Conservation (phyloP, 768 basidiomycete species). For the Tricholoma furcatifolium region DNA sequence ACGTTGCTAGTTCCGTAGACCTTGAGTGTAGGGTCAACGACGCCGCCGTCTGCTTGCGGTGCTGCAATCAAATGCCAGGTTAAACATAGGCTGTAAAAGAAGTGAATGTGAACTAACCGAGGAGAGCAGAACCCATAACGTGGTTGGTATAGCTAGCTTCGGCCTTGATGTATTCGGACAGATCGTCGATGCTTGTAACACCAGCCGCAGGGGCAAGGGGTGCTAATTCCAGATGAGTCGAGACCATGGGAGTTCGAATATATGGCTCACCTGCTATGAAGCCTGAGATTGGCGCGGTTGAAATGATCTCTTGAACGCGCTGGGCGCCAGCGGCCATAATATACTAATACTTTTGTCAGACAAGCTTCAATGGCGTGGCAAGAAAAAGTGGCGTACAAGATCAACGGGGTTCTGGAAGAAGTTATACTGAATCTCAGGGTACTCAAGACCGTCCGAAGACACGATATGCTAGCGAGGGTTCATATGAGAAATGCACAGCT, state of each 20-base stretch:
- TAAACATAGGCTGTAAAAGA: not conserved
- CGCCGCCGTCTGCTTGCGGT: constrained; percentile 19
- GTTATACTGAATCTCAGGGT: too few species aligned
- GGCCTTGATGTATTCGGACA: not conserved
- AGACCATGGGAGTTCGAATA: too few species aligned
- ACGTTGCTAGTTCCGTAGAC: constrained; percentile 21
- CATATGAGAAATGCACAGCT: too few species aligned
- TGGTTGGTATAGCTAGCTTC: not conserved
- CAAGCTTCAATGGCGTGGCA: too few species aligned
- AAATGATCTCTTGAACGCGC: not conserved
- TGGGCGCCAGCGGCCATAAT: not conserved
- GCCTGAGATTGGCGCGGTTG: not conserved
- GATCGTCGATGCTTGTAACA: not conserved
- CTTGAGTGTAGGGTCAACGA: constrained; percentile 39
- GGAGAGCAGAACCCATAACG: not conserved
- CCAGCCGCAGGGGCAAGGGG: not conserved
- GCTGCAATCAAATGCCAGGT: not conserved
- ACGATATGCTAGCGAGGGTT: too few species aligned
- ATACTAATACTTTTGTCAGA: too few species aligned
- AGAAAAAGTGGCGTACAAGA: too few species aligned
- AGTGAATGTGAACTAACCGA: not conserved
- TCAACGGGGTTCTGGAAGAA: too few species aligned
- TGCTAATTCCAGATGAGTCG: not conserved
- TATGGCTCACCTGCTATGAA: not conserved
- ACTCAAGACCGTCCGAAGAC: too few species aligned